Percentiles rank a stretch among this genome's conserved stretches.
phyloP scores from a whole-genome alignment of 495 filamentous ascomycete species.

The Hypoxylon fragiforme region DNA sequence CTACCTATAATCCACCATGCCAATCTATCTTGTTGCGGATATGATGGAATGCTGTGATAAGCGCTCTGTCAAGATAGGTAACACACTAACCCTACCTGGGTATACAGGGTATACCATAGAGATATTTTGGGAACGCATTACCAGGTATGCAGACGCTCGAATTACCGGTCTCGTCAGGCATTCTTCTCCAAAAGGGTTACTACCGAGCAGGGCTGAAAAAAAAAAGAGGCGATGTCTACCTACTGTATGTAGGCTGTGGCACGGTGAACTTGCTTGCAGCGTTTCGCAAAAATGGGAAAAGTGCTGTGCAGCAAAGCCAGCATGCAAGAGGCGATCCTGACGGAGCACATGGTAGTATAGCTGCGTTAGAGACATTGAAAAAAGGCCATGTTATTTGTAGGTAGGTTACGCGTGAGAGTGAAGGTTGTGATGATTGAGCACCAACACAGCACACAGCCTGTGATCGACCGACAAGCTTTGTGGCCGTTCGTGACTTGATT shows the following conservation, averaged over 20 bases:
- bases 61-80: conserved; percentile 15
- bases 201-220: conserved; percentile 32
- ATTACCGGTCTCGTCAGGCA: conserved; percentile 7
- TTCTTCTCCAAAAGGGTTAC: conserved; percentile 8
- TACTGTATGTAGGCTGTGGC: conserved; percentile 17
- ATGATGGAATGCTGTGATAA: conserved; percentile 26
- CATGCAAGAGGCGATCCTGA: conserved; percentile 15
- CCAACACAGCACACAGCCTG: conserved; percentile 2
- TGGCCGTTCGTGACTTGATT: neutral
- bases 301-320: conserved; percentile 21
- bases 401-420: neutral
- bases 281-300: conserved; percentile 1
- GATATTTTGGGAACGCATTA: conserved; percentile 25
- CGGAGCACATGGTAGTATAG: neutral
- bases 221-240: conserved; percentile 24
- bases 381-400: neutral
- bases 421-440: conserved; percentile 5
- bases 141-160: neutral
- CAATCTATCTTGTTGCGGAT: neutral
- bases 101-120: too few species aligned
- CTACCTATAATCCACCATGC: too few species aligned
- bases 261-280: conserved; percentile 27
- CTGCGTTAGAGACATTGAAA: neutral
- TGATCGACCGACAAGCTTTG: neutral
- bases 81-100: too few species aligned